phyloP scores from a whole-genome alignment of 2,329 filamentous ascomycete genomes.

The Xylaria sp. region DNA sequence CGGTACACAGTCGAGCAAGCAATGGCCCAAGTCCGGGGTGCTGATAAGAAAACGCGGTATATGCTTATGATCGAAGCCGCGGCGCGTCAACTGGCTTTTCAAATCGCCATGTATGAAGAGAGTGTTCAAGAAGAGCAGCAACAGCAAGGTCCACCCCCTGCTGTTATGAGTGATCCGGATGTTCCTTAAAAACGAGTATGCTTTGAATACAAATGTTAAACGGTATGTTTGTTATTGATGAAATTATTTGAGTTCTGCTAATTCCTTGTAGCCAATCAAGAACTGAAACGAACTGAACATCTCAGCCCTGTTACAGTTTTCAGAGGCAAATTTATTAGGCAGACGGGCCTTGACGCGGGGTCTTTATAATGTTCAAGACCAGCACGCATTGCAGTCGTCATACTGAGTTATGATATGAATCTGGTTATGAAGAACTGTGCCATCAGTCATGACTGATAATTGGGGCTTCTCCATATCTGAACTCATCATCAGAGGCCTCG shows the following conservation, averaged over 20 bases:
- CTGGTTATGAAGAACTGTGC: neutral
- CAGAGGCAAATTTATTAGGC: neutral
- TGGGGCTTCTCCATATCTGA: neutral
- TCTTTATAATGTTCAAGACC: neutral
- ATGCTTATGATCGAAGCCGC: slow-evolving; percentile 64
- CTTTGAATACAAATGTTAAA: neutral
- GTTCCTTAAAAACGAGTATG: slow-evolving; percentile 37
- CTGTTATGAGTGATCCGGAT: slow-evolving; percentile 46
- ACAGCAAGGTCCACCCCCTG: slow-evolving; percentile 42
- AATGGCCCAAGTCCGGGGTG: slow-evolving; percentile 57
- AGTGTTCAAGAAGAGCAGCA: slow-evolving; percentile 45
- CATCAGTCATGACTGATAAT: neutral
- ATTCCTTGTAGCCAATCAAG: neutral
- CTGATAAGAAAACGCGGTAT: slow-evolving; percentile 57
- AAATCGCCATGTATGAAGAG: slow-evolving; percentile 63
- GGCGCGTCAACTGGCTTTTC: slow-evolving; percentile 64
- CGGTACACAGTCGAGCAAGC: slow-evolving; percentile 58
- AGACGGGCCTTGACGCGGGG: neutral
- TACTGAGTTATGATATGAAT: neutral
- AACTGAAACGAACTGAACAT: neutral
- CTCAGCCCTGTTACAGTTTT: too few relatives aligned
- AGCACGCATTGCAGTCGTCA: neutral
- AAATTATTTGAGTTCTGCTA: neutral
- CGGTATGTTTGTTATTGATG: neutral
- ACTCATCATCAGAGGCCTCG: neutral